A percentile compares a stretch with the other conserved stretches of the same genome.
Conservation (phyloP, 1,139 yeast species). For the Taphrina populina region DNA sequence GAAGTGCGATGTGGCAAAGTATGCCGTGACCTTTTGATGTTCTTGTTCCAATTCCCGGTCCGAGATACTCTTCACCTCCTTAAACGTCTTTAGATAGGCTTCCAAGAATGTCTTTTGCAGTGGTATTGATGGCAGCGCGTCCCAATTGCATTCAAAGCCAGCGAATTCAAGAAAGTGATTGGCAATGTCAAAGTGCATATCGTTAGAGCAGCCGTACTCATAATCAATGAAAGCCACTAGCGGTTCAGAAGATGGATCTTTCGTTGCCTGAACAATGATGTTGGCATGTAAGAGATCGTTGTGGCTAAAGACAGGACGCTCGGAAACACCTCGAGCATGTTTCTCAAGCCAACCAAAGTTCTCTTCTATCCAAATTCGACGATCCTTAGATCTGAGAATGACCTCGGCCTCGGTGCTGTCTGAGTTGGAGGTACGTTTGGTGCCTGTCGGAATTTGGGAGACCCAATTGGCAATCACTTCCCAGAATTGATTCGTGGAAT, state of each 20-base stretch:
- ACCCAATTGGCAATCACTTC: conserved; percentile 21
- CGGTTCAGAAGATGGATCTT: neutral
- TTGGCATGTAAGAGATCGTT: conserved; percentile 30
- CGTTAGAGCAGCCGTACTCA: conserved; percentile 78
- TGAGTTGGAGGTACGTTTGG: conserved; percentile 30
- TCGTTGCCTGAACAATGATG: conserved; percentile 40
- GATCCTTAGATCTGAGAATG: conserved; percentile 6
- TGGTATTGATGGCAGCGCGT: conserved; percentile 7
- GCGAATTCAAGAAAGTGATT: conserved; percentile 87
- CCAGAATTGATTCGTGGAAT: conserved; percentile 25
- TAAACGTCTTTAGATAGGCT: conserved; percentile 17
- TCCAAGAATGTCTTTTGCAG: conserved; percentile 9
- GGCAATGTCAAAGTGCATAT: conserved; percentile 80
- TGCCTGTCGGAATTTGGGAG: conserved; percentile 35
- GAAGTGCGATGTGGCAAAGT: conserved; percentile 19
- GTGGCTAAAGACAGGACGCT: conserved; percentile 30
- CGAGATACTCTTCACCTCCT: neutral
- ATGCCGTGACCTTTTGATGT: conserved; percentile 1
- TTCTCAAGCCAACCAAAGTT: neutral
- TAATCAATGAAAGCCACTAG: conserved; percentile 66
- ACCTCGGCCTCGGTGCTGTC: neutral
- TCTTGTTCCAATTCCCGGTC: conserved; percentile 1
- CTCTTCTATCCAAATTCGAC: conserved; percentile 10
- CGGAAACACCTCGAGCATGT: conserved; percentile 11
- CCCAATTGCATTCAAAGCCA: conserved; percentile 67